These are phyloP conservation scores for Rhodotorula kratochvilovae DNA, from an alignment of 768 basidiomycete species.

Conservation along the genomic window DNA sequence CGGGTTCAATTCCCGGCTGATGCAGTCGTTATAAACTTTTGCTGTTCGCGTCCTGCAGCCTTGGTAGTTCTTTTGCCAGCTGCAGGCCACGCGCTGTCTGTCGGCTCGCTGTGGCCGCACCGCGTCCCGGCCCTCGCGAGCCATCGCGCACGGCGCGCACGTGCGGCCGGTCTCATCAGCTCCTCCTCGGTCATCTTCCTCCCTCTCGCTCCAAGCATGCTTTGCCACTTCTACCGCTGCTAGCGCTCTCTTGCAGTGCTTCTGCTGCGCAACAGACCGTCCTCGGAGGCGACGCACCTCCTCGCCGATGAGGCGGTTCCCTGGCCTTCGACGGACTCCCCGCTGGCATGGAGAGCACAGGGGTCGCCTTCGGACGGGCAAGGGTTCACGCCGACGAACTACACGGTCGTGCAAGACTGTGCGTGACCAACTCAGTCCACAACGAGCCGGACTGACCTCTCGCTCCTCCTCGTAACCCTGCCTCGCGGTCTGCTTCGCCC, in stretches of 20 bases:
- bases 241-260: neutral
- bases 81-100: too few relatives aligned
- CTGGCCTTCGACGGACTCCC: neutral
- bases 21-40: too few relatives aligned
- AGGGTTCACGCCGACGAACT: constrained; percentile 29
- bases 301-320: neutral
- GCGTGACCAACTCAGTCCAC: neutral
- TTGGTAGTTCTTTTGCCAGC: too few relatives aligned
- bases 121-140: too few relatives aligned
- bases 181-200: neutral
- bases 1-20: too few relatives aligned
- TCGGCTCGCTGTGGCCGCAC: too few relatives aligned
- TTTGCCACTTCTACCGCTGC: neutral
- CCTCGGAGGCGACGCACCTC: neutral
- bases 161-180: too few relatives aligned
- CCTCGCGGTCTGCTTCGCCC: too few relatives aligned
- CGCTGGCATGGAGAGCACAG: neutral
- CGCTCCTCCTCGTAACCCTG: too few relatives aligned
- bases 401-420: constrained; percentile 22
- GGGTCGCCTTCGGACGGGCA: neutral
- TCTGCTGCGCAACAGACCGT: neutral
- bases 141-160: too few relatives aligned
- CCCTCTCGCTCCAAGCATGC: neutral
- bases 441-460: neutral
- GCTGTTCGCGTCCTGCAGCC: too few relatives aligned